Evolutionary conservation across 768 basidiomycete genomes (phyloP).

Genomic region (Mrakia gelida): DNA sequence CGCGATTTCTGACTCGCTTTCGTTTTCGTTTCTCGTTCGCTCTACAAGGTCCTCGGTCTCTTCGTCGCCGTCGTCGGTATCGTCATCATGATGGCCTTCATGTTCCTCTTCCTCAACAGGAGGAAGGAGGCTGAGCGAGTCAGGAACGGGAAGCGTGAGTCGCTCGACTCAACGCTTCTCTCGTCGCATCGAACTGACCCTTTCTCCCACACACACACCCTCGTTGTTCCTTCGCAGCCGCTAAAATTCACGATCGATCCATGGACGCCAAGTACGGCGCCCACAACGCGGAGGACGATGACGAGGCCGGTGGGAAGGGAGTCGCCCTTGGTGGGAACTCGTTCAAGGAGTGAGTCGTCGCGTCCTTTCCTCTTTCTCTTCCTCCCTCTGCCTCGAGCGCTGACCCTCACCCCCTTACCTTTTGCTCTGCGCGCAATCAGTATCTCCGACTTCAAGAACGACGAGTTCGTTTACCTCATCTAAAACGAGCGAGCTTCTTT

Average conservation of each 20-base stretch:
- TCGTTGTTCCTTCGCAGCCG: conserved; percentile 28
- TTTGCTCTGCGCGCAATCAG: conserved; percentile 21
- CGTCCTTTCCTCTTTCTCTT: no score
- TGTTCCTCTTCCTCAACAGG: conserved; percentile 47
- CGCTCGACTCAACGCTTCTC: conserved; percentile 40
- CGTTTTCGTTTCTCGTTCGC: no score
- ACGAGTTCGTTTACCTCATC: conserved; percentile 39
- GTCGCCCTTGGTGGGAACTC: conserved; percentile 30
- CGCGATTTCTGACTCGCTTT: no score
- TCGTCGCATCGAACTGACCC: background rate
- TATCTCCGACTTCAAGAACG: conserved; percentile 38
- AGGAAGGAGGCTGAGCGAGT: conserved; percentile 46
- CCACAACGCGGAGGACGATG: conserved; percentile 28
- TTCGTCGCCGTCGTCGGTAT: conserved; percentile 47
- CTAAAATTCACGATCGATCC: conserved; percentile 45
- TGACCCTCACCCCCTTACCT: no score
- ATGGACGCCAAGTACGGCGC: conserved; percentile 39
- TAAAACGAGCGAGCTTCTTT: conserved; percentile 4
- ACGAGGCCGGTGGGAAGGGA: conserved; percentile 27
- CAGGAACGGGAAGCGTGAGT: conserved; percentile 44
- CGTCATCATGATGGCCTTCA: conserved; percentile 47
- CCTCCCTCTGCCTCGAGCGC: no score
- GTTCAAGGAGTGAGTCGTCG: conserved; percentile 23
- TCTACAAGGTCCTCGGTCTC: conserved; percentile 46
- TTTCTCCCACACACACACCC: no score